These are phyloP conservation scores for Pichia sp. DNA, from an alignment of 1,139 yeast genomes.

Conservation along the genomic window DNA sequence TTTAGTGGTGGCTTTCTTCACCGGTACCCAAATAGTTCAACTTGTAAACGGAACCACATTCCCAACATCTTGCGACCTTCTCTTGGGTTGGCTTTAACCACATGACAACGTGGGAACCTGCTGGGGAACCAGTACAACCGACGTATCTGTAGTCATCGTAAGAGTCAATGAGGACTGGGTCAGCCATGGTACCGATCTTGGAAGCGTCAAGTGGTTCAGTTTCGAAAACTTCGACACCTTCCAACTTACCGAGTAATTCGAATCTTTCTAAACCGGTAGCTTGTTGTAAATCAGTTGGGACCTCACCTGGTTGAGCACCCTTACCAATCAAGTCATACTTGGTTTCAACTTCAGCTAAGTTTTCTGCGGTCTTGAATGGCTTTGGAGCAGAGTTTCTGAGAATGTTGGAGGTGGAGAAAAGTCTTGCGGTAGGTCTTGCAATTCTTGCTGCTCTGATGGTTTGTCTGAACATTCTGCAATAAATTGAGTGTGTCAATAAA, in stretches of 20 bases:
- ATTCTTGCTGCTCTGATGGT: conserved; percentile 27
- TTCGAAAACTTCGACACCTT: conserved; percentile 95
- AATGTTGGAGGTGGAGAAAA: conserved; percentile 21
- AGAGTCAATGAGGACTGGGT: conserved; percentile 86
- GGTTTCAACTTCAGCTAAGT: conserved; percentile 73
- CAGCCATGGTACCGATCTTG: conserved; percentile 80
- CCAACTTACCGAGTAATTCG: conserved; percentile 88
- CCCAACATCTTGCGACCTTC: conserved; percentile 95
- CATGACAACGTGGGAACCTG: conserved; percentile 82
- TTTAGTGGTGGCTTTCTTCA: conserved; percentile 15
- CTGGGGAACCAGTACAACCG: conserved; percentile 97
- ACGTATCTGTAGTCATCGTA: conserved; percentile 92
- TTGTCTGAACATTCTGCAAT: conserved; percentile 26
- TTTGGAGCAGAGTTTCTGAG: conserved; percentile 22
- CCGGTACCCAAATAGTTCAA: conserved; percentile 76
- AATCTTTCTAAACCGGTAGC: conserved; percentile 98
- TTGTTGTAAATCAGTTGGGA: conserved; percentile 93
- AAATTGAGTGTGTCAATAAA: not conserved
- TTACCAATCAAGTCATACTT: conserved; percentile 79
- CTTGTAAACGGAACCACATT: conserved; percentile 93
- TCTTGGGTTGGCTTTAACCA: conserved; percentile 91
- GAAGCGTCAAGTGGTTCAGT: conserved; percentile 80
- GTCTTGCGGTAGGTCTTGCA: conserved; percentile 27
- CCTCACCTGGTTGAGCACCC: conserved; percentile 75
- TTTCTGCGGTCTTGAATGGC: conserved; percentile 52